Evolutionary conservation across 371 early-diverging fungal species (phyloP), one percentile per base, ranked within the genome.

Genomic region (Circinella umbellata): DNA sequence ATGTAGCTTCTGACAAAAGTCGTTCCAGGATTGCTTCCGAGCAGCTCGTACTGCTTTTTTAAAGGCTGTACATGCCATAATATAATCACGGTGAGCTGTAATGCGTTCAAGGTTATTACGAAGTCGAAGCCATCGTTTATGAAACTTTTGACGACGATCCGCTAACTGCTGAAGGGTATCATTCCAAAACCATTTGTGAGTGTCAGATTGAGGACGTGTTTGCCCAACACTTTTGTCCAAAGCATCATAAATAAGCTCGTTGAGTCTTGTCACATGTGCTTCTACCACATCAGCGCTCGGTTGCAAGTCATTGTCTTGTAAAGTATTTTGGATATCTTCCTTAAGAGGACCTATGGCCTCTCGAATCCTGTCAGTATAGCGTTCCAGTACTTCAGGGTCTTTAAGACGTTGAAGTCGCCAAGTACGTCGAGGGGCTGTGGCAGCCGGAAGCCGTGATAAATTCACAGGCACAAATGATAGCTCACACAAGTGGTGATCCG

Each of bases 401-500:
- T 46, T 46, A 6, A 70, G 27, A 3, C 64, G 46, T 20, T 46
- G 61, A 15, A 70, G 60, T 9, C 37, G 39, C 70, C 70, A 70
- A 13, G n/a, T 20, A 17, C 20, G 38, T 17, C 61, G 61, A 11
- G 38, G 46, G 42, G 69, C 69, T 1, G 48, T 63, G 47, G 54
- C 27, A 13, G 53, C 54, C 11, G 69, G 64, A 15, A 69, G 55
- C 15, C 3, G 20, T 53, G 64, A 18, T 17, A 68, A 34, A 5
- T 35, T 20, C 46, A 61, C 68, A 17, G 61, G 36, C 20, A 20
- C 46, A 53, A 68, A 68, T n/a, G 68, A 68, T 20, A 68, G 49
- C 51, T 62, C 68, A 64, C 69, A 64, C 64, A 69, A 59, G 57
- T 69, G 64, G 57, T 70, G 66, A 34, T 70, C 65, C n/a, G 70